Evolutionary conservation across 192 early-diverging fungal genomes (phyloP).

Genomic region (Tieghemiomyces parasiticus): DNA sequence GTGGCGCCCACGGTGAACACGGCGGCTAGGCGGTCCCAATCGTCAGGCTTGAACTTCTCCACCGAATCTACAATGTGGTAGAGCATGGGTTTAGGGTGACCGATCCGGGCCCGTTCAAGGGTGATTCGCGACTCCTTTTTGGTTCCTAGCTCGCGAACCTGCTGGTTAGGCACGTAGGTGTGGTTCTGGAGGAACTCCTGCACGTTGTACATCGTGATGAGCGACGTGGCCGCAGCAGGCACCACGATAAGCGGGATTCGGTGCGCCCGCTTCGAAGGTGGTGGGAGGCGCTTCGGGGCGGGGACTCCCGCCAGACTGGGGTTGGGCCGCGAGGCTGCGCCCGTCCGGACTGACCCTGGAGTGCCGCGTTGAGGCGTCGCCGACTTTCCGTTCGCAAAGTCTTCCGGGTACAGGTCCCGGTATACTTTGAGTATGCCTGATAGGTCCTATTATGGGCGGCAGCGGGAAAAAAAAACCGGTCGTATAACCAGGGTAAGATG

Average conservation of each 20-base stretch:
- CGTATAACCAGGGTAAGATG: no score
- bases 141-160: slow-evolving; percentile 39
- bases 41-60: slow-evolving; percentile 49
- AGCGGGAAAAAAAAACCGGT: no score
- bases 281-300: not conserved
- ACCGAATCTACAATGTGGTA: slow-evolving; percentile 76
- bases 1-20: slow-evolving; percentile 81
- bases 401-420: no score
- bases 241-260: slow-evolving; percentile 74
- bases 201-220: slow-evolving; percentile 80
- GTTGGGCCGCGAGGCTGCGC: no score
- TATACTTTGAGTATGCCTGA: no score
- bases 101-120: slow-evolving; percentile 32
- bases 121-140: slow-evolving; percentile 47
- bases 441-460: no score
- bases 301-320: not conserved
- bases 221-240: slow-evolving; percentile 68
- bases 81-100: slow-evolving; percentile 26
- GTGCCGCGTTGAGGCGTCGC: no score
- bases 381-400: no score
- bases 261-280: slow-evolving; percentile 7
- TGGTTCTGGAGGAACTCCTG: slow-evolving; percentile 67
- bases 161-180: slow-evolving; percentile 48
- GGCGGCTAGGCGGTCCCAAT: slow-evolving; percentile 81
- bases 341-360: no score